Evolutionary conservation across 768 basidiomycete genomes (phyloP).

Genomic region (Pulveroboletus sp.): DNA sequence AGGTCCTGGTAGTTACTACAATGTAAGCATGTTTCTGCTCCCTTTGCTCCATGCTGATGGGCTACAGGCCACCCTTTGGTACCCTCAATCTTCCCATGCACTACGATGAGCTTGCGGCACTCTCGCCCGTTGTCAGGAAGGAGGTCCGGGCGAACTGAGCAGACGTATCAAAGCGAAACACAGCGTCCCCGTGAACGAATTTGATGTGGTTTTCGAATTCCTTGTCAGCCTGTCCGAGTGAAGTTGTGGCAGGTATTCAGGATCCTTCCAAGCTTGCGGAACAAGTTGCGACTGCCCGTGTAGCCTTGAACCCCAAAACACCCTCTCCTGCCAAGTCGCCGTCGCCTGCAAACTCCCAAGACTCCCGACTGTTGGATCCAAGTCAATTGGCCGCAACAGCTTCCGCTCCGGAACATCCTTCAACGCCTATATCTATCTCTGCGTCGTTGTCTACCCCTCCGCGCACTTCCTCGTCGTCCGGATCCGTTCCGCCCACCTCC

Average conservation of each 20-base stretch:
- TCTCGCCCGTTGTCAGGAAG: constrained; percentile 85
- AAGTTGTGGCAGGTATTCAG: constrained; percentile 74
- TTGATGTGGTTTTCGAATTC: constrained; percentile 66
- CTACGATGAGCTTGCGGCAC: constrained; percentile 77
- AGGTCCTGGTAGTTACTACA: constrained; percentile 84
- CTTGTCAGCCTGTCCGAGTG: constrained; percentile 65
- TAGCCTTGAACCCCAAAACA: constrained; percentile 32
- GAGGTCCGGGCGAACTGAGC: constrained; percentile 80
- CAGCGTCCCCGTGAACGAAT: constrained; percentile 48
- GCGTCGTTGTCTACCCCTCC: constrained; percentile 77
- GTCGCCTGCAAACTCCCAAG: constrained; percentile 56
- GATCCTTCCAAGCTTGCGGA: constrained; percentile 62
- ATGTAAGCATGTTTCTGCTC: constrained; percentile 41
- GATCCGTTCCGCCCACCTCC: constrained; percentile 55
- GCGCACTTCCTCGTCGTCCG: constrained; percentile 75
- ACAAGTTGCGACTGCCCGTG: constrained; percentile 49
- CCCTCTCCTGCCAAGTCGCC: constrained; percentile 50
- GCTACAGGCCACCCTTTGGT: constrained; percentile 72
- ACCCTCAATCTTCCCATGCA: constrained; percentile 79
- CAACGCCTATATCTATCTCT: constrained; percentile 76
- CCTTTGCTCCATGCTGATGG: constrained; percentile 4
- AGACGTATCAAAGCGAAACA: constrained; percentile 63
- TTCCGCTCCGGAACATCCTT: constrained; percentile 87
- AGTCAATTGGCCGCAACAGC: constrained; percentile 67
- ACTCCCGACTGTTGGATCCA: constrained; percentile 65